These are phyloP conservation scores for Quercus parvula DNA, from an alignment of 306 rosid genomes.

Conservation along the genomic window DNA sequence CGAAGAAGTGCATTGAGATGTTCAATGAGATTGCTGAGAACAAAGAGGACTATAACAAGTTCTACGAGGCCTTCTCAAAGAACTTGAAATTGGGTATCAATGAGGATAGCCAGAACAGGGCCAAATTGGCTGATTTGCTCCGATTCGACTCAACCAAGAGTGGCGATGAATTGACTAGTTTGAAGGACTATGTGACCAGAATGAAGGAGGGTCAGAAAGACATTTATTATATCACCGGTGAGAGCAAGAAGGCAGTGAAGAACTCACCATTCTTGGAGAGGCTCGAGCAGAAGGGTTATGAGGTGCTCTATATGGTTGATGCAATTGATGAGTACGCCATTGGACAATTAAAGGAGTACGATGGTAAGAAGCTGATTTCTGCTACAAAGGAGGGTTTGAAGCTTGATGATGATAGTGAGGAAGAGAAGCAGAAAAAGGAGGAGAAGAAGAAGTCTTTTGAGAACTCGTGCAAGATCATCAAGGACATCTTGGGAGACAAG, in stretches of 20 bases:
- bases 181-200: slow-evolving; percentile 66
- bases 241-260: slow-evolving; percentile 70
- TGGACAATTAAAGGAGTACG: slow-evolving; percentile 66
- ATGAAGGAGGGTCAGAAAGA: slow-evolving; percentile 78
- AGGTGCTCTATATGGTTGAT: slow-evolving; percentile 68
- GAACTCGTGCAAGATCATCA: slow-evolving; percentile 48
- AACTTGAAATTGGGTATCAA: slow-evolving; percentile 66
- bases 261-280: slow-evolving; percentile 72
- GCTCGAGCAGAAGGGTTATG: slow-evolving; percentile 63
- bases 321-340: slow-evolving; percentile 68
- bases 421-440: slow-evolving; percentile 54
- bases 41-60: slow-evolving; percentile 60
- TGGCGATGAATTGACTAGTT: slow-evolving; percentile 66
- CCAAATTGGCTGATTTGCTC: slow-evolving; percentile 60
- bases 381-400: slow-evolving; percentile 71
- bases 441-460: slow-evolving; percentile 73
- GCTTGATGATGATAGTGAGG: slow-evolving; percentile 59
- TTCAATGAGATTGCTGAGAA: slow-evolving; percentile 73
- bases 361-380: slow-evolving; percentile 66
- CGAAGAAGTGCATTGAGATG: slow-evolving; percentile 77
- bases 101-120: slow-evolving; percentile 71
- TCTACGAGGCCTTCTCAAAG: slow-evolving; percentile 68
- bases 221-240: slow-evolving; percentile 68
- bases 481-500: slow-evolving; percentile 60
- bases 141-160: slow-evolving; percentile 66